These are phyloP conservation scores for Quercus rubra DNA, from an alignment of 306 rosid genomes.

Conservation along the genomic window DNA sequence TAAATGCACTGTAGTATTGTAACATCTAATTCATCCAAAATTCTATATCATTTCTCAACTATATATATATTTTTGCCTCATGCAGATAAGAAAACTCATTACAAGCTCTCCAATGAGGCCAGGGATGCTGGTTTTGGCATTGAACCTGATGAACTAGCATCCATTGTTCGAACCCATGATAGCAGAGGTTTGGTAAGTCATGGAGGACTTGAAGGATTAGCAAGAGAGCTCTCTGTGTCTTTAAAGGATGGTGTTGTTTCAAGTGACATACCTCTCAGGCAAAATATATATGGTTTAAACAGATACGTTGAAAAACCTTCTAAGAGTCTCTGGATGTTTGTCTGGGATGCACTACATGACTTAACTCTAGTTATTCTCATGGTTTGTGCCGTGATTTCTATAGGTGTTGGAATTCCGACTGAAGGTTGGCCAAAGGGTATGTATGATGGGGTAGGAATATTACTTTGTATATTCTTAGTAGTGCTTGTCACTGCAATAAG, in stretches of 20 bases:
- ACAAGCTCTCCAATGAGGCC: conserved; percentile 44
- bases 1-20: neutral
- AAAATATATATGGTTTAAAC: conserved; percentile 51
- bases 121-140: conserved; percentile 64
- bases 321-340: conserved; percentile 75
- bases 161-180: conserved; percentile 63
- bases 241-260: conserved; percentile 51
- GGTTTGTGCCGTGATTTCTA: conserved; percentile 56
- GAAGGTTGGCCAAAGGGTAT: conserved; percentile 87
- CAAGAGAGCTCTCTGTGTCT: conserved; percentile 41
- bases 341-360: conserved; percentile 95
- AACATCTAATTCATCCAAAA: neutral
- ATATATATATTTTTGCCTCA: neutral
- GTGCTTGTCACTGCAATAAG: conserved; percentile 78
- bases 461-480: conserved; percentile 63
- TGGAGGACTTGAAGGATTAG: conserved; percentile 65
- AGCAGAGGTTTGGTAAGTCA: conserved; percentile 35
- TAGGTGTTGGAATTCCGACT: conserved; percentile 72
- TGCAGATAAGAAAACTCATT: conserved; percentile 40
- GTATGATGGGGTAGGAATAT: conserved; percentile 88
- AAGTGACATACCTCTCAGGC: conserved; percentile 43
- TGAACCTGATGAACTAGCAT: conserved; percentile 58
- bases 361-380: conserved; percentile 72
- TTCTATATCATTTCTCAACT: neutral
- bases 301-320: conserved; percentile 56